Percentiles rank a stretch among this genome's conserved stretches.
Conservation (phyloP, 2,329 filamentous ascomycete species). For the Aspergillus sp. region DNA sequence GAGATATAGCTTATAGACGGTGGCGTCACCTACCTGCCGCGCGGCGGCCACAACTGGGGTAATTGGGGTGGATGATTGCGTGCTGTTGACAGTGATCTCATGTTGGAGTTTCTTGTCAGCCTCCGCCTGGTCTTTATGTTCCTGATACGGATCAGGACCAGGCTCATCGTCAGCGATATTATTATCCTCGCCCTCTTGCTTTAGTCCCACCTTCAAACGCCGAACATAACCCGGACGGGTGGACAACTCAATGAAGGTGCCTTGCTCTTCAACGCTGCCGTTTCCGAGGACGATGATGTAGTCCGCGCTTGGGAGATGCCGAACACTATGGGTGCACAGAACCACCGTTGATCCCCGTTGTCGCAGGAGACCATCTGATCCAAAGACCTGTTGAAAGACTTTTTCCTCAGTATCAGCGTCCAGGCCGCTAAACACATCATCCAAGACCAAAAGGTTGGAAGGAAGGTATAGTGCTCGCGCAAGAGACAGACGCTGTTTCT, state of each 20-base stretch:
- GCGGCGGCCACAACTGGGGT: conserved; percentile 27
- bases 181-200: not conserved
- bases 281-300: not conserved
- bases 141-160: no score
- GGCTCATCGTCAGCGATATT: no score
- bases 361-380: not conserved
- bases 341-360: not conserved
- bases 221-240: conserved; percentile 6
- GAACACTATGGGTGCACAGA: not conserved
- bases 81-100: not conserved
- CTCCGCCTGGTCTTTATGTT: no score
- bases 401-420: not conserved
- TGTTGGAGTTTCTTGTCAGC: no score
- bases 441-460: not conserved
- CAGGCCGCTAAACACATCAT: not conserved
- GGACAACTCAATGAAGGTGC: conserved; percentile 1
- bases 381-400: not conserved
- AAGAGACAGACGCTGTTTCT: not conserved
- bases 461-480: not conserved
- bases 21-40: conserved; percentile 38
- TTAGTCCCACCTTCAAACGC: conserved; percentile 1
- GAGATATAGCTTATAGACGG: conserved; percentile 26
- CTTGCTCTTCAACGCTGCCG: conserved; percentile 7
- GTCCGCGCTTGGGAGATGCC: not conserved
- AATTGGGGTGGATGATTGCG: conserved; percentile 11